Evolutionary conservation across 2,329 filamentous ascomycete species (phyloP), one percentile per base, ranked within the genome.

Genomic region (Trichoderma sp.): DNA sequence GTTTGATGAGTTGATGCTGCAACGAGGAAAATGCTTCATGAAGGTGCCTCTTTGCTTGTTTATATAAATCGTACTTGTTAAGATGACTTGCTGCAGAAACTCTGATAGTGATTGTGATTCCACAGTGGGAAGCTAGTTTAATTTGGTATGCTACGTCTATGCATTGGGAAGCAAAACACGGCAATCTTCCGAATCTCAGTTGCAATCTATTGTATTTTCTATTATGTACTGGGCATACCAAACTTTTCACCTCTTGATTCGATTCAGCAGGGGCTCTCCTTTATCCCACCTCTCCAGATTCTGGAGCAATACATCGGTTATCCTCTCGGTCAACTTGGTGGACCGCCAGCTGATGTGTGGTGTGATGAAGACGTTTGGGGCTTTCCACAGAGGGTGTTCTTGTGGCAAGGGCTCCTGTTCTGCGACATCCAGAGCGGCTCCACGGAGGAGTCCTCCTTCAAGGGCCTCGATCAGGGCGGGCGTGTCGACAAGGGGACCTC

Each of bases 341-440:
- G 80, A 79, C 71, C 78, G 75, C 77, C 80, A 82, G 30, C 78
- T 79, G 20, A 83, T 72, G 68, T 84, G 83, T 4, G 82, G 82
- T 11, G 81, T 80, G 63, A 93, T 86, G 73, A 90, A 85, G 17
- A 90, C 83, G 78, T 93, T 92, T 3, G 87, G 85, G 57, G 88
- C 83, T 62, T 84, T 86, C 89, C 91, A 93, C 30, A 94, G 80
- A 72, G 88, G 85, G 77, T 91, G 87, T 28, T 90, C 87, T 13
- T 81, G 76, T 0, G 91, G 91, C 73, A 94, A 77, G 0, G 92
- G 92, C 78, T 94, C 92, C 0, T 91, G 91, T 73, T 93, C 90
- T 1, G 91, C 89, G 0, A 93, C 92, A 78, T 93, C 91, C 32
- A 93, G 79, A 3, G 91, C 91, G 0, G 91, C 91, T 12, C 91